Base-by-base conservation (phyloP, 495 filamentous ascomycete species). In the Aspergillus conjunctus region DNA sequence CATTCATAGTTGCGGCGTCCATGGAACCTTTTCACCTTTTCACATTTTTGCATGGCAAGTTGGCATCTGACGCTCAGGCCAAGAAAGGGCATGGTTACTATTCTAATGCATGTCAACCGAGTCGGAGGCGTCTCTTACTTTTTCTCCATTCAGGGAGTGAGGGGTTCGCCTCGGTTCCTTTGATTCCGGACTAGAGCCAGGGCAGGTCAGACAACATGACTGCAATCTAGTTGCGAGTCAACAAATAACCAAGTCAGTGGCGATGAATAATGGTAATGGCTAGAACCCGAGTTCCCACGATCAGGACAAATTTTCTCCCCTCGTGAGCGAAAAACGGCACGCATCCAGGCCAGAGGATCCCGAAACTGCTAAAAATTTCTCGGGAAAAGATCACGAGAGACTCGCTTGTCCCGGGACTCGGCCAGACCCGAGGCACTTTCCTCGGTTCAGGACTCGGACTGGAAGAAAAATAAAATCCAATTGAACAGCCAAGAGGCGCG, bases 301-400 rank as follows among this genome's bases (percentile, higher is more conserved):
- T 26, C 26, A 26, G 26, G 26, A 5, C 26, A 26, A 26, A 26
- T 26, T 26, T 26, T 26, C 26, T 26, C 26, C 26, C 26, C 26
- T 26, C 26, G 2, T 26, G 26, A 26, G 26, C 26, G 5, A 26
- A 26, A 26, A n/a, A n/a, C n/a, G n/a, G n/a, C n/a, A n/a, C n/a
- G 4, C 18, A 17, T 46, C 18, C 7, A 20, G 43, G n/a, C n/a
- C n/a, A n/a, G n/a, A n/a, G n/a, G n/a, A n/a, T n/a, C 26, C 26
- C 2, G 26, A 2, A 26, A 2, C 26, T 21, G 44, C 18, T 21
- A 22, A 48, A 22, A 4, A 18, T 48, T 21, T 21, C 20, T 48
- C 44, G 44, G 44, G 44, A 48, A 48, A 48, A 17, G 44, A 21
- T 48, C 44, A 48, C 44, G n/a, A 48, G 44, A 48, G 44, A 17